Percentiles rank a stretch among this genome's conserved stretches.
Conservation (phyloP, 2,329 filamentous ascomycete genomes). For the Cytospora leucostoma region DNA sequence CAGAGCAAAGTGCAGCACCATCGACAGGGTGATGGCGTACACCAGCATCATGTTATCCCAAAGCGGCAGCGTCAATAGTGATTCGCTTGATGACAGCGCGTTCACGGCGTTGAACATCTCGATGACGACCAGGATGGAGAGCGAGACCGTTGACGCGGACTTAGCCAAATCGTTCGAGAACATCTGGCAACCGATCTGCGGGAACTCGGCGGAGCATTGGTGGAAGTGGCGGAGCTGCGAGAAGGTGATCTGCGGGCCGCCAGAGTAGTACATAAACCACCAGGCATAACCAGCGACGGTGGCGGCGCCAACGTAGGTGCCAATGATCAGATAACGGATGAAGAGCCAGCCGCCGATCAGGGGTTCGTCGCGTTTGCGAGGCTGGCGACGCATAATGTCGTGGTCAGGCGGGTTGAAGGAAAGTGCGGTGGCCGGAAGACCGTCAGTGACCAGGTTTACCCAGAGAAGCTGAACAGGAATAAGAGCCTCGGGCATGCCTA, state of each 20-base stretch:
- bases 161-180: constrained; percentile 85
- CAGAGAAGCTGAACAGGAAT: constrained; percentile 97
- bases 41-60: constrained; percentile 99
- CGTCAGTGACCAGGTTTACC: constrained; percentile 98
- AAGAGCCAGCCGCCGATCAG: constrained; percentile 96
- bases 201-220: constrained; percentile 81
- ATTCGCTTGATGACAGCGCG: constrained; percentile 92
- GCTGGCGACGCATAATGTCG: constrained; percentile 93
- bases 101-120: constrained; percentile 99
- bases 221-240: constrained; percentile 92
- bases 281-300: constrained; percentile 98
- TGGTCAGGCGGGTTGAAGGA: constrained; percentile 99
- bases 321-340: constrained; percentile 95
- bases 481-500: constrained; percentile 96
- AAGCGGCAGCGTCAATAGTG: constrained; percentile 86
- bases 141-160: constrained; percentile 87
- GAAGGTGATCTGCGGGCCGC: constrained; percentile 89
- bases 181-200: constrained; percentile 89
- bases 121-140: constrained; percentile 92
- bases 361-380: constrained; percentile 87
- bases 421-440: constrained; percentile 90
- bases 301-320: constrained; percentile 89
- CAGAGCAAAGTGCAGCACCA: constrained; percentile 92
- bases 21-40: constrained; percentile 88
- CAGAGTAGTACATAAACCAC: constrained; percentile 98